Evolutionary conservation across 148 eudicot species (phyloP).

Genomic region (Agrostemma githago): DNA sequence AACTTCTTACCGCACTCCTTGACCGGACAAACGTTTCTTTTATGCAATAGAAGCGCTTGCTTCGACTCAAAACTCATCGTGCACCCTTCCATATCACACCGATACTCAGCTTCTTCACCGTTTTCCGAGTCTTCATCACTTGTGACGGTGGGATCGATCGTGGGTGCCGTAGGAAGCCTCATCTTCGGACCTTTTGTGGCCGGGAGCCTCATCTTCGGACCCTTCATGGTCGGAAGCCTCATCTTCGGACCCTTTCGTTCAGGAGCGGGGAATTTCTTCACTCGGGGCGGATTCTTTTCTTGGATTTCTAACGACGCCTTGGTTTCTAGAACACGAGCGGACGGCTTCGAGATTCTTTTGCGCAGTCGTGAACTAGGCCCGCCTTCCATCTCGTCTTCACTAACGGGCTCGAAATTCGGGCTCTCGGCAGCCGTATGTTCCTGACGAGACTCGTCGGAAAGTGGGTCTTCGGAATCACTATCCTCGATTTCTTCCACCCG

Average conservation of each 20-base stretch:
- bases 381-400: slow-evolving; percentile 49
- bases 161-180: slow-evolving; percentile 29
- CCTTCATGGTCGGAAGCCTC: slow-evolving; percentile 31
- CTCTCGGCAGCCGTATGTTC: slow-evolving; percentile 9
- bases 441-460: slow-evolving; percentile 20
- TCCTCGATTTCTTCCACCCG: slow-evolving; percentile 18
- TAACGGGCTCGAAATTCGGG: slow-evolving; percentile 22
- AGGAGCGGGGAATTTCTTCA: slow-evolving; percentile 26
- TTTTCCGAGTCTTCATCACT: slow-evolving; percentile 21
- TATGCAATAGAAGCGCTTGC: slow-evolving; percentile 61
- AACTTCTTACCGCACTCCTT: slow-evolving; percentile 87
- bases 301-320: slow-evolving; percentile 39
- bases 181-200: slow-evolving; percentile 25
- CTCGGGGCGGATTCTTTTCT: slow-evolving; percentile 25
- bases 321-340: slow-evolving; percentile 31
- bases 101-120: slow-evolving; percentile 39
- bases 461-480: slow-evolving; percentile 28
- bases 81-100: slow-evolving; percentile 85
- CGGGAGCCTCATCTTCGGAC: slow-evolving; percentile 36
- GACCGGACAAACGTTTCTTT: slow-evolving; percentile 74
- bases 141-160: slow-evolving; percentile 25
- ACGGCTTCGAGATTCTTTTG: slow-evolving; percentile 46
- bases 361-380: slow-evolving; percentile 84
- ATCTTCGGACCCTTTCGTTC: slow-evolving; percentile 31
- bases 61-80: slow-evolving; percentile 71